Conservation (phyloP, 2,329 filamentous ascomycete species). For the Claviceps lovelessii region DNA sequence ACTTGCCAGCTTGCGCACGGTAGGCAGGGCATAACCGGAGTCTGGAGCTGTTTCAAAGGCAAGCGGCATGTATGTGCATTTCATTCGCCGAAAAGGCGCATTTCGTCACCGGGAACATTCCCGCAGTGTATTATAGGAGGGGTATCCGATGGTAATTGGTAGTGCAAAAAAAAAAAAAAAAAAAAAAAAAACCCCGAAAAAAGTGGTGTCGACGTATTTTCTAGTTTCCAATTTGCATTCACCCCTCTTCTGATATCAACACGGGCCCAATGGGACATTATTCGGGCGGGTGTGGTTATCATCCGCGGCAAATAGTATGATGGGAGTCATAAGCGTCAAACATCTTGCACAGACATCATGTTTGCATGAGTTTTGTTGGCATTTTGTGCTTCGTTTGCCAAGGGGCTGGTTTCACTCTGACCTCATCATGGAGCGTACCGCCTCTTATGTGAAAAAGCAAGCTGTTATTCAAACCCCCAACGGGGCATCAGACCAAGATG, state of each 20-base stretch:
- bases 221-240: neutral
- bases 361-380: neutral
- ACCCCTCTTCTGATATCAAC: neutral
- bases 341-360: neutral
- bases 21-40: neutral
- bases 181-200: neutral
- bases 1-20: neutral
- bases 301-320: neutral
- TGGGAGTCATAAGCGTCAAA: neutral
- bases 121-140: constrained; percentile 2
- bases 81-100: neutral
- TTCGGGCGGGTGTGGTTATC: neutral
- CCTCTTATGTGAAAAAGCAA: neutral
- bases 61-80: neutral
- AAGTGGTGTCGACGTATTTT: neutral
- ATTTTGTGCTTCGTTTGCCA: neutral
- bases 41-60: neutral
- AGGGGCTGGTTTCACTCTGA: too few species aligned
- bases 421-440: too few species aligned
- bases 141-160: neutral
- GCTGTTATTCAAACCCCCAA: neutral
- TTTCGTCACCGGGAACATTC: neutral
- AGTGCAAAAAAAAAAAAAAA: neutral
- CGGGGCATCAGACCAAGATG: neutral
- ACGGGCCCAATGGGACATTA: neutral